Conservation (phyloP, 2,329 filamentous ascomycete genomes). For the Kalaharituber pfeilii region DNA sequence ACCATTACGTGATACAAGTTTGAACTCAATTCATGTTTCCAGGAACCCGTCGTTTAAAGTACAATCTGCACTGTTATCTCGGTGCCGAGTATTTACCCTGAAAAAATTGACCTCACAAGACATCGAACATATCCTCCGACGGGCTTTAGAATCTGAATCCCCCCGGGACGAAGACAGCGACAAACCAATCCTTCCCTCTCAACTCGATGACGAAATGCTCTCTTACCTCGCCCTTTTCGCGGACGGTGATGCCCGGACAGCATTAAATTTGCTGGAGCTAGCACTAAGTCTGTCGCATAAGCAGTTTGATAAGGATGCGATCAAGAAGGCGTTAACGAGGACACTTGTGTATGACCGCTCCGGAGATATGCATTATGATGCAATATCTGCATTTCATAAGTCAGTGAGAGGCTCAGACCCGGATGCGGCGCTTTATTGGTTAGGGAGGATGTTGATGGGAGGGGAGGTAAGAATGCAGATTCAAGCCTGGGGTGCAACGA, state of each 20-base stretch:
- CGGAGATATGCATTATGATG: slow-evolving; percentile 94
- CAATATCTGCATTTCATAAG: slow-evolving; percentile 93
- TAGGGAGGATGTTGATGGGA: slow-evolving; percentile 94
- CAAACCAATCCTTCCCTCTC: slow-evolving; percentile 27
- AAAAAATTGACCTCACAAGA: slow-evolving; percentile 55
- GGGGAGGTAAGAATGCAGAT: slow-evolving; percentile 9
- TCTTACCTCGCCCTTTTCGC: slow-evolving; percentile 69
- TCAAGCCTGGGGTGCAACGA: neutral
- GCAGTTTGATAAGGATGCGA: slow-evolving; percentile 47
- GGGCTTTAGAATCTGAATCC: slow-evolving; percentile 51
- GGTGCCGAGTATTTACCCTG: slow-evolving; percentile 81
- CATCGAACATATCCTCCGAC: slow-evolving; percentile 52
- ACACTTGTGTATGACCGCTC: slow-evolving; percentile 89
- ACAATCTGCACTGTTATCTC: slow-evolving; percentile 66
- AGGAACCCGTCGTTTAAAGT: slow-evolving; percentile 83
- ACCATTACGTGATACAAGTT: neutral
- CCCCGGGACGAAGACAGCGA: slow-evolving; percentile 4
- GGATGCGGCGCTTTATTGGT: slow-evolving; percentile 82
- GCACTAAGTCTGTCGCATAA: neutral
- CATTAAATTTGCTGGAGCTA: slow-evolving; percentile 79
- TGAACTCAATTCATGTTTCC: slow-evolving; percentile 1
- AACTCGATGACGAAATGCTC: slow-evolving; percentile 63
- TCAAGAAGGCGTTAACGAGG: slow-evolving; percentile 72
- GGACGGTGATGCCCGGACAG: slow-evolving; percentile 84
- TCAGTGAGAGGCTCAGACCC: slow-evolving; percentile 73